These are phyloP conservation scores for Tephrocybe sp. DNA, from an alignment of 768 basidiomycete genomes.

Conservation along the genomic window DNA sequence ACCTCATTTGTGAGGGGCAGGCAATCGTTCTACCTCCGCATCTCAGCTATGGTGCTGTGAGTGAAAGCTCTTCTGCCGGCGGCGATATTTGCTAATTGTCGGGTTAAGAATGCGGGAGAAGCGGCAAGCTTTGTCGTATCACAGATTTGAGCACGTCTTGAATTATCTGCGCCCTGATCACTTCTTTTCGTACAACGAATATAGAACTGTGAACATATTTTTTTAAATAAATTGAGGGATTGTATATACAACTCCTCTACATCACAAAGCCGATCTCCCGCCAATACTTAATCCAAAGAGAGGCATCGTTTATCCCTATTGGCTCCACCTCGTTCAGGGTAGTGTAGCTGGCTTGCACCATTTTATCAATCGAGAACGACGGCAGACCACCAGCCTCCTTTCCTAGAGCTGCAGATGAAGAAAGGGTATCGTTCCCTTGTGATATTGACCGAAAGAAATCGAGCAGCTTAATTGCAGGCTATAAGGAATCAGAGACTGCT, in stretches of 20 bases:
- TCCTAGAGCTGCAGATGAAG: neutral
- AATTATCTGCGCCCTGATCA: too few relatives aligned
- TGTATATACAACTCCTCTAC: too few relatives aligned
- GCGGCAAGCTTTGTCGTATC: neutral
- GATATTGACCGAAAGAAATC: constrained; percentile 14
- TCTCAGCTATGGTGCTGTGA: constrained; percentile 1
- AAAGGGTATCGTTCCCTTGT: neutral
- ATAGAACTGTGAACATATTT: too few relatives aligned
- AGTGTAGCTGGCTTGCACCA: neutral
- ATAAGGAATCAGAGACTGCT: neutral
- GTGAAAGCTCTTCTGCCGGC: neutral
- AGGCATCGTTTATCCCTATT: constrained; percentile 1
- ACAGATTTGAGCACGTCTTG: neutral
- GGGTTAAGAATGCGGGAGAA: too few relatives aligned
- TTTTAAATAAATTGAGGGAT: too few relatives aligned
- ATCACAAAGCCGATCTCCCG: neutral
- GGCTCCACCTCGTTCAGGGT: neutral
- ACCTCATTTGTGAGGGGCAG: constrained; percentile 7
- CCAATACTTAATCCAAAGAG: constrained; percentile 5
- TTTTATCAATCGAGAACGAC: constrained; percentile 2
- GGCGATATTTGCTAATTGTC: too few relatives aligned
- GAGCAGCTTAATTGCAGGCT: constrained; percentile 17
- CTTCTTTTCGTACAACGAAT: too few relatives aligned
- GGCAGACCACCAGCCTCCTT: neutral
- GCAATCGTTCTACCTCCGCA: constrained; percentile 4